phyloP scores from a whole-genome alignment of 129 eudicot genomes.

The Lonicera japonica region DNA sequence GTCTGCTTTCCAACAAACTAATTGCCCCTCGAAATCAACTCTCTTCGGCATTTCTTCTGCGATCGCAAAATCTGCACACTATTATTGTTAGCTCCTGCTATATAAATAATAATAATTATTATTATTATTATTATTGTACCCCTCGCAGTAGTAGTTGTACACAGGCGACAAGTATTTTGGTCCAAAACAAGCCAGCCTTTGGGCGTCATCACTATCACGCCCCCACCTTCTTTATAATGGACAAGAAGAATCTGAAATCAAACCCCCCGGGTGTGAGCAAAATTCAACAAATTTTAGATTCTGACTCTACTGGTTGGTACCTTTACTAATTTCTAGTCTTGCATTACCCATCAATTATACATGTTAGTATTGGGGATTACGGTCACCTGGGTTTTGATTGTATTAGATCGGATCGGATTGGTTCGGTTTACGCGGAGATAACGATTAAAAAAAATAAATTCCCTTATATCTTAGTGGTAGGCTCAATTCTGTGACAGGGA shows the following conservation, averaged over 20 bases:
- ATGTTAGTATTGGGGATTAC: neutral
- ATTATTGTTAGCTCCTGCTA: too few species aligned
- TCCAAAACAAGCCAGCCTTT: neutral
- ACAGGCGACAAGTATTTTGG: neutral
- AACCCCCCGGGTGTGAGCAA: neutral
- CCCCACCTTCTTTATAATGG: too few species aligned
- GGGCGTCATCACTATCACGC: neutral
- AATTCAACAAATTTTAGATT: conserved; percentile 3
- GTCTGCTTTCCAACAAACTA: neutral
- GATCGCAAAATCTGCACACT: neutral
- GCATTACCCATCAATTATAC: neutral
- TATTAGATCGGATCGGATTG: neutral
- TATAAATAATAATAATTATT: too few species aligned
- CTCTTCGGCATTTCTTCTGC: too few species aligned
- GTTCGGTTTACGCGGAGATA: too few species aligned
- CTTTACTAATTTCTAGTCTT: neutral
- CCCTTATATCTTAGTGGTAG: too few species aligned
- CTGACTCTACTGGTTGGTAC: conserved; percentile 5
- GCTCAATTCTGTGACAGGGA: too few species aligned
- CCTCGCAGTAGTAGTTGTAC: too few species aligned
- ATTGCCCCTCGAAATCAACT: neutral
- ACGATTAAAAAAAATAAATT: too few species aligned
- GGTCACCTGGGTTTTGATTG: neutral
- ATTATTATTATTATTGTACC: too few species aligned
- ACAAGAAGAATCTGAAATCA: neutral